Percentiles rank a stretch among this genome's conserved stretches.
These are phyloP conservation scores for Podila clonocystis DNA, from an alignment of 192 early-diverging fungal genomes.

Conservation along the genomic window DNA sequence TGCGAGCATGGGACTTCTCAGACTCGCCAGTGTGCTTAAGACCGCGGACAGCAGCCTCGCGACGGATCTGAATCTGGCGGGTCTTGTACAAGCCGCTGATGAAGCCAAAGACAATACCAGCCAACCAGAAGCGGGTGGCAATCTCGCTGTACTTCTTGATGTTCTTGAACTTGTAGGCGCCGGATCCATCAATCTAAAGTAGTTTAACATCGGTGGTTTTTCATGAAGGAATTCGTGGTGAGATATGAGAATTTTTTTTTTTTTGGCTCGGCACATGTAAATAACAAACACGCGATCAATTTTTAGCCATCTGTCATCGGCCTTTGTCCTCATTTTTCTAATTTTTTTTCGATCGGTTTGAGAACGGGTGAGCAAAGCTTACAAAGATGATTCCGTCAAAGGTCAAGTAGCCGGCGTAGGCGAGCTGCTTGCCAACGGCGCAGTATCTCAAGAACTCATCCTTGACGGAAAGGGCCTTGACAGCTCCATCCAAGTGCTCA, in stretches of 20 bases:
- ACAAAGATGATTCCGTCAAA: constrained; percentile 75
- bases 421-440: constrained; percentile 65
- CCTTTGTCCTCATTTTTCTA: not conserved
- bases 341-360: not conserved
- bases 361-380: constrained; percentile 19
- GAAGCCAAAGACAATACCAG: constrained; percentile 69
- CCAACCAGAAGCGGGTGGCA: constrained; percentile 75
- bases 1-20: constrained; percentile 51
- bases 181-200: constrained; percentile 63
- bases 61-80: constrained; percentile 58
- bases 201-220: constrained; percentile 1
- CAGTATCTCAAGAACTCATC: constrained; percentile 69
- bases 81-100: constrained; percentile 74
- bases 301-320: not conserved
- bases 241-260: no score
- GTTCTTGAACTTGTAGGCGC: constrained; percentile 69
- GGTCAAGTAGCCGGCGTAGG: constrained; percentile 69
- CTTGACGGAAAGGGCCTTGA: constrained; percentile 60
- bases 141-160: constrained; percentile 69
- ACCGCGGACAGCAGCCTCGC: constrained; percentile 48
- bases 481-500: constrained; percentile 69
- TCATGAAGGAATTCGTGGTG: not conserved
- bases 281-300: not conserved
- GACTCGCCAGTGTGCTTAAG: constrained; percentile 28
- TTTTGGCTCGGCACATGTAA: no score